phyloP scores from a whole-genome alignment of 2,329 filamentous ascomycete species.

The Diplodia mutila region DNA sequence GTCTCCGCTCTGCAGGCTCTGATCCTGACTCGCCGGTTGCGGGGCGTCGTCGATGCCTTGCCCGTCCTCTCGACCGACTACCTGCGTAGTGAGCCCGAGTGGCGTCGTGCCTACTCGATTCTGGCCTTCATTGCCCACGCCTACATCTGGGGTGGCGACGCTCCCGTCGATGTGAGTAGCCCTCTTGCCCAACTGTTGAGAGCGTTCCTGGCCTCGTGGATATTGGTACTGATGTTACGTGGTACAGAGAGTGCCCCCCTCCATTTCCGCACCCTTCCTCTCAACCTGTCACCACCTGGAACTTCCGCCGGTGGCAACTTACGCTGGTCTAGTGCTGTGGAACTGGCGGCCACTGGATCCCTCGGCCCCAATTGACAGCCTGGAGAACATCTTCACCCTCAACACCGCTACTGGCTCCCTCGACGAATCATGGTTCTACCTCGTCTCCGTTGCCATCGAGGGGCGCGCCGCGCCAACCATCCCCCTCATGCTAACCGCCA shows the following conservation, averaged over 20 bases:
- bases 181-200: neutral
- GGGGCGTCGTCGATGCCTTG: constrained; percentile 76
- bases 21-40: constrained; percentile 81
- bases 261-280: constrained; percentile 82
- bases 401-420: constrained; percentile 91
- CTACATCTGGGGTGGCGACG: constrained; percentile 86
- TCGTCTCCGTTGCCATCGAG: constrained; percentile 94
- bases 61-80: constrained; percentile 82
- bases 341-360: constrained; percentile 93
- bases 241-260: constrained; percentile 67
- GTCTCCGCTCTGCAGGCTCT: constrained; percentile 83
- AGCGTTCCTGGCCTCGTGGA: neutral
- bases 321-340: constrained; percentile 90
- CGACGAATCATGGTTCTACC: constrained; percentile 98
- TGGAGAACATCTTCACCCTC: constrained; percentile 87
- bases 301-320: constrained; percentile 89
- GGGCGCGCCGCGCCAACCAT: constrained; percentile 86
- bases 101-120: constrained; percentile 83
- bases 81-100: constrained; percentile 83
- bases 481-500: constrained; percentile 84
- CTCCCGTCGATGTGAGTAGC: constrained; percentile 68
- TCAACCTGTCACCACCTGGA: constrained; percentile 77
- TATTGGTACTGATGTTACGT: constrained; percentile 6
- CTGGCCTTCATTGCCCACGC: constrained; percentile 80
- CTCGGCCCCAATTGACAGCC: constrained; percentile 76